These are phyloP conservation scores for Colletotrichum chrysophilum DNA, from an alignment of 2,329 filamentous ascomycete species.

Conservation along the genomic window DNA sequence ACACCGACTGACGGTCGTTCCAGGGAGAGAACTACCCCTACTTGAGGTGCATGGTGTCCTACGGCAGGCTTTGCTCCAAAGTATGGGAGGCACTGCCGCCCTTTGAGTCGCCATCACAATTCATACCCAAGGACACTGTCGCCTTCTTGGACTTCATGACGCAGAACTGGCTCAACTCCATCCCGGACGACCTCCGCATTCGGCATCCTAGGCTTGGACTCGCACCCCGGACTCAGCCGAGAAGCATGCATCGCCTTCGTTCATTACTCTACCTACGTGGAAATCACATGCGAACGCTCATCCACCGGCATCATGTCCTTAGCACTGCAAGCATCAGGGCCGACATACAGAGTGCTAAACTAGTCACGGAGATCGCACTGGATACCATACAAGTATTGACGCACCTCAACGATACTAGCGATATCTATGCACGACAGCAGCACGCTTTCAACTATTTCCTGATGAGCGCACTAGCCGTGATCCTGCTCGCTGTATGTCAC, in stretches of 20 bases:
- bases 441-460: conserved; percentile 47
- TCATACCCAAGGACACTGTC: conserved; percentile 42
- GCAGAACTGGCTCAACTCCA: conserved; percentile 50
- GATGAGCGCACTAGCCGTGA: conserved; percentile 40
- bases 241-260: conserved; percentile 43
- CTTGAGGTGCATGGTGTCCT: conserved; percentile 52
- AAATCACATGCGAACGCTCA: conserved; percentile 49
- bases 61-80: conserved; percentile 49
- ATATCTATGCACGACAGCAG: conserved; percentile 42
- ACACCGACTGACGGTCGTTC: background rate
- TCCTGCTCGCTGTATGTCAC: conserved; percentile 50
- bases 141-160: conserved; percentile 45
- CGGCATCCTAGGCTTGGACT: conserved; percentile 41
- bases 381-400: conserved; percentile 38
- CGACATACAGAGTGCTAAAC: conserved; percentile 37
- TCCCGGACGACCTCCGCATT: conserved; percentile 43
- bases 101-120: conserved; percentile 34
- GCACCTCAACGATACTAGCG: conserved; percentile 38
- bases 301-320: conserved; percentile 48
- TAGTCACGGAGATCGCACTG: conserved; percentile 42
- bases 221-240: conserved; percentile 33
- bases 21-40: conserved; percentile 42
- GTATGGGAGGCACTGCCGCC: conserved; percentile 49
- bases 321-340: conserved; percentile 39
- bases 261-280: conserved; percentile 48